phyloP scores from a whole-genome alignment of 2,329 filamentous ascomycete species.

The Aspergillus sp. region DNA sequence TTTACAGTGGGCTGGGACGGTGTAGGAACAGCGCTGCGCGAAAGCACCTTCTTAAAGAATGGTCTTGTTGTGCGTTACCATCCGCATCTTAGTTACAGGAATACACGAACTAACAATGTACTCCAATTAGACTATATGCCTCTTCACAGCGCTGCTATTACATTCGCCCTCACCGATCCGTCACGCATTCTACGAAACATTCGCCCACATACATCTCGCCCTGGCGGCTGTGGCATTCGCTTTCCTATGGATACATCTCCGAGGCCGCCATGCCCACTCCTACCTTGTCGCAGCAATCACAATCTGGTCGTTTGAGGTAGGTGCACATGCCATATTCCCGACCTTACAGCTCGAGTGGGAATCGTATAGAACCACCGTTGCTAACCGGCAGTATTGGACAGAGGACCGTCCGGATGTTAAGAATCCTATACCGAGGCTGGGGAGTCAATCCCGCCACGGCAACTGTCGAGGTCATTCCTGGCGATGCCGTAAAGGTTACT shows the following conservation, averaged over 20 bases:
- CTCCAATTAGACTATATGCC: constrained; percentile 43
- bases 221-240: constrained; percentile 70
- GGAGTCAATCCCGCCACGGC: too few species aligned
- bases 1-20: constrained; percentile 48
- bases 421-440: too few species aligned
- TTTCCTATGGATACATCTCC: constrained; percentile 78
- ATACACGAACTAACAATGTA: background rate
- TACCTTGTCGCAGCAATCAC: constrained; percentile 75
- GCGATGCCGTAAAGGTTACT: too few species aligned
- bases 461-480: too few species aligned
- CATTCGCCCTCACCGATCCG: constrained; percentile 77
- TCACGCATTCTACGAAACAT: constrained; percentile 96
- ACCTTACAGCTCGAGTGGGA: constrained; percentile 63
- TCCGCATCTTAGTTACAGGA: background rate
- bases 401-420: constrained; percentile 53
- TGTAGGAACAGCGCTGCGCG: constrained; percentile 36
- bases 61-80: too few species aligned
- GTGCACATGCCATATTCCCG: constrained; percentile 53
- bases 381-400: constrained; percentile 65
- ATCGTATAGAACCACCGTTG: constrained; percentile 68
- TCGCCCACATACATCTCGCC: constrained; percentile 82
- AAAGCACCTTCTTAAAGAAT: too few species aligned
- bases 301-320: constrained; percentile 74
- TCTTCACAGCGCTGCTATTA: constrained; percentile 69
- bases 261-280: constrained; percentile 69